Percentiles rank a stretch among this genome's conserved stretches.
phyloP scores from a whole-genome alignment of 768 basidiomycete species.

The Leccinum rimulosum region DNA sequence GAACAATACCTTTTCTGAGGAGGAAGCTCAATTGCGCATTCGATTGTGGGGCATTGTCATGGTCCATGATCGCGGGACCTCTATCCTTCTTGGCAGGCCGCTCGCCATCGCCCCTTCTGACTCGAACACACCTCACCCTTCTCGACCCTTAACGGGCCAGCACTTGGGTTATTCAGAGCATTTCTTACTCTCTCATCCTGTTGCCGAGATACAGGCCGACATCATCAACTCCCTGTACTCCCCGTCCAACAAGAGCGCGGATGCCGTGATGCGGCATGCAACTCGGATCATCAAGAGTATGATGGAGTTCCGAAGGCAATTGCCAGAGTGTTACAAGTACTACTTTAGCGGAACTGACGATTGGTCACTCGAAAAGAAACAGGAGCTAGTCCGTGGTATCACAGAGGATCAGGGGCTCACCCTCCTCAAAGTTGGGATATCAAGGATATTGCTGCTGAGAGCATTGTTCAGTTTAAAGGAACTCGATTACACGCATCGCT shows the following conservation, averaged over 20 bases:
- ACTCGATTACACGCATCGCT: constrained; percentile 60
- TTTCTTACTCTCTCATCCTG: constrained; percentile 70
- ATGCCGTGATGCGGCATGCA: constrained; percentile 72
- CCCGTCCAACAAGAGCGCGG: constrained; percentile 66
- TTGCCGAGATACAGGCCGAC: constrained; percentile 84
- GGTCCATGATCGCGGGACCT: constrained; percentile 85
- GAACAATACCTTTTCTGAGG: constrained; percentile 59
- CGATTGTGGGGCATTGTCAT: constrained; percentile 84
- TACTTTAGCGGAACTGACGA: constrained; percentile 80
- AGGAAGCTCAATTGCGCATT: constrained; percentile 76
- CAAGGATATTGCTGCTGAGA: constrained; percentile 72
- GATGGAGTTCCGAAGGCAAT: constrained; percentile 61
- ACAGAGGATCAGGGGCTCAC: constrained; percentile 82
- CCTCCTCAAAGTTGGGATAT: constrained; percentile 77
- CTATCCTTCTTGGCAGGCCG: constrained; percentile 82
- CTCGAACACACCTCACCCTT: constrained; percentile 74
- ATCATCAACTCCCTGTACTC: constrained; percentile 85
- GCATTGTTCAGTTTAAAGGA: constrained; percentile 79
- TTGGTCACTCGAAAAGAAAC: constrained; percentile 66
- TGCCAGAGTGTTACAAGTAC: constrained; percentile 69
- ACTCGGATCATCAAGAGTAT: constrained; percentile 78
- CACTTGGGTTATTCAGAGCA: constrained; percentile 67
- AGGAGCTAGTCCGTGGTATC: constrained; percentile 66
- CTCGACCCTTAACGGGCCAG: constrained; percentile 36
- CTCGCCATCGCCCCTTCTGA: constrained; percentile 82